Evolutionary conservation across 345 rosid species (phyloP).

Genomic region (Cardamine occulta): DNA sequence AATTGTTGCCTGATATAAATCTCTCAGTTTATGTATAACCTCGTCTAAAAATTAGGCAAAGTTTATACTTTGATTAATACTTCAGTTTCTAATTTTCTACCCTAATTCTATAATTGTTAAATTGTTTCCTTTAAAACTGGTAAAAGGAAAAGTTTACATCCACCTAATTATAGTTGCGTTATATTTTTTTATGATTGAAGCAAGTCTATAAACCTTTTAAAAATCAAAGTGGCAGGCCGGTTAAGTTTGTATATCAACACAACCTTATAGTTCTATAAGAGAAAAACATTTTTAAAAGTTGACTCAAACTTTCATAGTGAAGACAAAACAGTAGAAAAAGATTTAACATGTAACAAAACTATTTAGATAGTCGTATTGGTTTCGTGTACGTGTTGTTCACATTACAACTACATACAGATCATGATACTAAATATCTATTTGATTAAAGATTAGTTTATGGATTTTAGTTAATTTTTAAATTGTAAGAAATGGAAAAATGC

Average conservation of each 20-base stretch:
- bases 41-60: too few relatives aligned
- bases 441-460: background rate
- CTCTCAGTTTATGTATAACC: too few relatives aligned
- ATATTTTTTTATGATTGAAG: background rate
- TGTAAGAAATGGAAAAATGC: background rate
- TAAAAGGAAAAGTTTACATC: too few relatives aligned
- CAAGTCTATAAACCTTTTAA: too few relatives aligned
- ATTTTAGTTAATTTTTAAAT: background rate
- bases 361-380: background rate
- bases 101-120: too few relatives aligned
- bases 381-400: background rate
- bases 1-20: too few relatives aligned
- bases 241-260: background rate
- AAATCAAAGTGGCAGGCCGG: background rate
- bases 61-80: too few relatives aligned
- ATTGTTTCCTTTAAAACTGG: too few relatives aligned
- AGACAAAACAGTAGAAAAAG: background rate
- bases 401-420: background rate
- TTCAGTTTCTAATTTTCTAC: too few relatives aligned
- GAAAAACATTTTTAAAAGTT: background rate
- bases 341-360: background rate
- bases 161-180: background rate
- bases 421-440: background rate
- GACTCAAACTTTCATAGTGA: background rate
- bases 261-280: background rate